A percentile compares a stretch with the other conserved stretches of the same genome.
phyloP scores from a whole-genome alignment of 306 rosid species.

The Hylodesmum podocarpum region DNA sequence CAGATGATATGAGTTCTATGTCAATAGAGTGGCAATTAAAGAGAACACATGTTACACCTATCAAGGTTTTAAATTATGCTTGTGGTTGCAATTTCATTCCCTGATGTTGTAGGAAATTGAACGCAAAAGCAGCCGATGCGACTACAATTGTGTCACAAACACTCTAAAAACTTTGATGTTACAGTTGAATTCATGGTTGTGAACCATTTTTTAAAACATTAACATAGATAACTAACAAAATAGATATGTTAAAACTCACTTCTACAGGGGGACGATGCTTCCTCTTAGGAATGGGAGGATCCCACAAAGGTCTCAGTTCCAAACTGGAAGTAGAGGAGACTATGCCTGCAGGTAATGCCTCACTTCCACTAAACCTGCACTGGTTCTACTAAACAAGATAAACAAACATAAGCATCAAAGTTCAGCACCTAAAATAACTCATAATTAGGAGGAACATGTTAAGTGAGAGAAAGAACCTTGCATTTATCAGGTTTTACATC shows the following conservation, averaged over 20 bases:
- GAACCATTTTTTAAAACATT: too few species aligned
- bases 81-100: too few species aligned
- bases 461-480: conserved; percentile 53
- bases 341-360: conserved; percentile 76
- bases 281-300: conserved; percentile 6
- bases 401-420: conserved; percentile 34
- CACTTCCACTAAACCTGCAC: conserved; percentile 73
- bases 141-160: too few species aligned
- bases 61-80: too few species aligned
- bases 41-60: not conserved
- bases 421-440: not conserved
- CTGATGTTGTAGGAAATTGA: too few species aligned
- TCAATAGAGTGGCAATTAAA: not conserved
- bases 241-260: conserved; percentile 20
- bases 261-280: not conserved
- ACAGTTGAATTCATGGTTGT: too few species aligned
- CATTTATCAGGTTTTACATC: conserved; percentile 42
- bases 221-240: not conserved
- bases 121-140: too few species aligned
- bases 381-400: conserved; percentile 64
- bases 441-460: not conserved
- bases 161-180: too few species aligned
- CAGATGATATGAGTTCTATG: not conserved
- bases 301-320: conserved; percentile 70
- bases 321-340: conserved; percentile 60